Base-by-base conservation (phyloP, 2,329 filamentous ascomycete species). In the Daldinia sp. region DNA sequence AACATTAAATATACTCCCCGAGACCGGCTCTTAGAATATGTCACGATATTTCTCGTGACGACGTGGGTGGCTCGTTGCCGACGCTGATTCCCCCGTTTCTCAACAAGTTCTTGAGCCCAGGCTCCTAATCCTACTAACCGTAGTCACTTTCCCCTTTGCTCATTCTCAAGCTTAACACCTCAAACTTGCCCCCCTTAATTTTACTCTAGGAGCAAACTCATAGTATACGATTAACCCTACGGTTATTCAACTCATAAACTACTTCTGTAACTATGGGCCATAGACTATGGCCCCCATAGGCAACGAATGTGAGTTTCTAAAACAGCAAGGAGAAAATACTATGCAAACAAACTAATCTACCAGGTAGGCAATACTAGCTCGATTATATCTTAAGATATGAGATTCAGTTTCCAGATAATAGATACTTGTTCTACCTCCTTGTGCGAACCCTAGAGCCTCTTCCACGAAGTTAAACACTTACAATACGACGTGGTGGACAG, bases 21-120 rank as follows among this genome's bases (percentile, higher is more conserved):
- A 79, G 3, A 64, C 75, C 21, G 82, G 78, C 59, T 77, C 83
- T 39, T 81, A 84, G 70, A 19, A 76, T 80, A 21, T 81, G n/a
- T n/a, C n/a, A 83, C 67, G 79, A 80, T 34, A 63, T 67, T n/a
- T 71, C 83, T 3, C 80, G 83, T 68, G 73, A 77, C 45, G 70
- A 66, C 10, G 73, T 80, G 6, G 78, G 78, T 11, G 79, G 77
- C 21, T 60, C 61, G 4, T 75, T 50, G 58, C 66, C 0, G 64
- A 69, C 3, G 69, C 82, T 11, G 75, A 75, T 51, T 78, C 78
- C 64, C 77, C 80, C 0, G 77, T 76, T 8, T 83, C n/a, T 81
- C 62, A 81, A 84, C 58, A 77, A 81, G 9, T 69, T 82, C 3
- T 84, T 83, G 80, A 55, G 37, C 65, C 29, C 9, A 13, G 17